Evolutionary conservation across 345 rosid genomes (phyloP), one percentile per base, ranked within the genome.

Genomic region (Dipteronia dyeriana): DNA sequence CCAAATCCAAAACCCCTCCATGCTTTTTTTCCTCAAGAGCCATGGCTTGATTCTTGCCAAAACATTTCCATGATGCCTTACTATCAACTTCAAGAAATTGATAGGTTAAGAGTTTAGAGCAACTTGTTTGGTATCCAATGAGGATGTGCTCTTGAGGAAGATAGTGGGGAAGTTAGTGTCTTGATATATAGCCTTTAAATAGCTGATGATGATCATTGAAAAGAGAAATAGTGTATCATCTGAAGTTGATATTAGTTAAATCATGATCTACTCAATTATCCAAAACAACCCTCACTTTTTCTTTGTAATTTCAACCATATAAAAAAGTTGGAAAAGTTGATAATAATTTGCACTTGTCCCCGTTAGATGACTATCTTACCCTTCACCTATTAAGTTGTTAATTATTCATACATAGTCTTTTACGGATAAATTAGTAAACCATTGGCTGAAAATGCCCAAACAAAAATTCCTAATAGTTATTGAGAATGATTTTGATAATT

Each of bases 51-150:
- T 80, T 84, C 82, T 60, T 81, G 76, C 68, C 79, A 72, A 76
- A 43, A 45, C 76, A 77, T 34, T 68, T 47, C 66, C 84, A 84
- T 81, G 57, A 85, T 84, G 62, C 80, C 83, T 78, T 34, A 34
- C 83, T 67, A 72, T 84, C 79, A 79, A 86, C 75, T 75, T 75
- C 66, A 59, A 66, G 84, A 60, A 80, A 79, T 74, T 82, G 87
- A 85, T 78, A 81, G 78, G 80, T 29, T 10, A 53, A 16, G 57
- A 53, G 57, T 53, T 49, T 9, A 53, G 57, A 53, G 7, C 63
- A 59, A 19, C 63, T 71, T 73, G 56, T 34, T 59, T n/a, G 63
- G 39, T 29, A 68, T 23, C 81, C 79, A 78, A 78, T 76, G 25
- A 29, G 13, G 79, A 34, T 34, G 66, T 78, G 83, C 71, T 82